Conservation (phyloP, 192 early-diverging fungal genomes). For the Physocladia obscura region DNA sequence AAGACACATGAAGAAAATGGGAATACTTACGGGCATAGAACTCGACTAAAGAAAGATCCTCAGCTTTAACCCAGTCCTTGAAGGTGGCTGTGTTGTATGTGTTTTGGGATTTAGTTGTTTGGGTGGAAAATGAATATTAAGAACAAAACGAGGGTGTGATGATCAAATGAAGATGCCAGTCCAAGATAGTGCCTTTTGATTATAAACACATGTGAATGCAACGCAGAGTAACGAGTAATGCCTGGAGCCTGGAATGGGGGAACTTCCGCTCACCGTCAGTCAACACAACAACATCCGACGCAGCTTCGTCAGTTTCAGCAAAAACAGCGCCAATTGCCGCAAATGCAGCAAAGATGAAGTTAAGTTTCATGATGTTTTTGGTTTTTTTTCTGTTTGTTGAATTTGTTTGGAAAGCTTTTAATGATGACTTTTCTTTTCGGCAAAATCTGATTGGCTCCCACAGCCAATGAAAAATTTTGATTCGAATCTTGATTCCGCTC, state of each 20-base stretch:
- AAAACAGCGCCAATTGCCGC: too few species aligned
- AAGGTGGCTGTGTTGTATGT: slow-evolving; percentile 55
- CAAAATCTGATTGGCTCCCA: too few species aligned
- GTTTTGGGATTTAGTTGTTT: background rate
- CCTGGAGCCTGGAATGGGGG: background rate
- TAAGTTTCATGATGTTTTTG: too few species aligned
- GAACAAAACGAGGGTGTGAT: background rate
- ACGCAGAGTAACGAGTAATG: background rate
- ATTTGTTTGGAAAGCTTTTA: too few species aligned
- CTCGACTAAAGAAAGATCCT: slow-evolving; percentile 81
- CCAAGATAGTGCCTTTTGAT: background rate
- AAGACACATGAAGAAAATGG: background rate
- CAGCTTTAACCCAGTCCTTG: slow-evolving; percentile 53
- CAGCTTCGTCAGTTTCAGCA: slow-evolving; percentile 17
- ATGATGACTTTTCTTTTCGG: too few species aligned
- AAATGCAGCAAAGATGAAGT: too few species aligned
- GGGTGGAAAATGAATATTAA: background rate
- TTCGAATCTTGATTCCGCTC: too few species aligned
- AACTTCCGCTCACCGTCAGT: slow-evolving; percentile 30
- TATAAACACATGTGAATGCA: background rate
- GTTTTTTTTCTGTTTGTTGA: too few species aligned
- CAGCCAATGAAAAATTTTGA: too few species aligned
- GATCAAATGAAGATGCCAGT: too few species aligned
- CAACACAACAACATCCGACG: slow-evolving; percentile 50
- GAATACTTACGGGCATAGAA: slow-evolving; percentile 77